Percentiles rank a stretch among this genome's conserved stretches.
Conservation (phyloP, 2,329 filamentous ascomycete genomes). For the Arthrobotrys musiformis region DNA sequence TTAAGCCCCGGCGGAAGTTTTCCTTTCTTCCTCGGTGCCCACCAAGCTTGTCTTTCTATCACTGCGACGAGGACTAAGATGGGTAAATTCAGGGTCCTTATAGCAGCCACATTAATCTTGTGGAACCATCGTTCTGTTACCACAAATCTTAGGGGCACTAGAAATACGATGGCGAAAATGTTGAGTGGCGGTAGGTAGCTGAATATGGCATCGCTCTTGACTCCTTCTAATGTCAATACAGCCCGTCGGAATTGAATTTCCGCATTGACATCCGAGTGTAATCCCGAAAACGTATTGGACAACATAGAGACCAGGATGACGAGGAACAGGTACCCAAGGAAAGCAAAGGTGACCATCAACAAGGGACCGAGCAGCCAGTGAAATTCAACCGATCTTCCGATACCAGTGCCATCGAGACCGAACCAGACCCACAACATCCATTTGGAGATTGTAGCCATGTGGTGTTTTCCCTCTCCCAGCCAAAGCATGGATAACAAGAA, state of each 20-base stretch:
- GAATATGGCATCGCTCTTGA: conserved; percentile 85
- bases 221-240: conserved; percentile 84
- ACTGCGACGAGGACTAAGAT: conserved; percentile 76
- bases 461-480: conserved; percentile 74
- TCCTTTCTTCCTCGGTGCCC: conserved; percentile 63
- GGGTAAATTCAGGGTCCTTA: conserved; percentile 79
- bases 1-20: not conserved
- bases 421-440: conserved; percentile 98
- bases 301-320: conserved; percentile 89
- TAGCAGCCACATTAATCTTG: conserved; percentile 83
- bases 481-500: conserved; percentile 83
- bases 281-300: conserved; percentile 82
- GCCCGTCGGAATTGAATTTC: conserved; percentile 85
- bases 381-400: conserved; percentile 73
- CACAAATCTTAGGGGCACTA: conserved; percentile 81
- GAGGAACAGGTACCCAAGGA: conserved; percentile 87
- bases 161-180: conserved; percentile 76
- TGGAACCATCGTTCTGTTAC: conserved; percentile 87
- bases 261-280: conserved; percentile 79
- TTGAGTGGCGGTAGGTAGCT: conserved; percentile 87
- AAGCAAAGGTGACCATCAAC: conserved; percentile 84
- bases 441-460: conserved; percentile 77
- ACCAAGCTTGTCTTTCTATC: conserved; percentile 76
- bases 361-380: conserved; percentile 82
- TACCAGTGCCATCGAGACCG: conserved; percentile 77